Conservation (phyloP, 768 basidiomycete genomes). For the Boletus rufocinnamomeus region DNA sequence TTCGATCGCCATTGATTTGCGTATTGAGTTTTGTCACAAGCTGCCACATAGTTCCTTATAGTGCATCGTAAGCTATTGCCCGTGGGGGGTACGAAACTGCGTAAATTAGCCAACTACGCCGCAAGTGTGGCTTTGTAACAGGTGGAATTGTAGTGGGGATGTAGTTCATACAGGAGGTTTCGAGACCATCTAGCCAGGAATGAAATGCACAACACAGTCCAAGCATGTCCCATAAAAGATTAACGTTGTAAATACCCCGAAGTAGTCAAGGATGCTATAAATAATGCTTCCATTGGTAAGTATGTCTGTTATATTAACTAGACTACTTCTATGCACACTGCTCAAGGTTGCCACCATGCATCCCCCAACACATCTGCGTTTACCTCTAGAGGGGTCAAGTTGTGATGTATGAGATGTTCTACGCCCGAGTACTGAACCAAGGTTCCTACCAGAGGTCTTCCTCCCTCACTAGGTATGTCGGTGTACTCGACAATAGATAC, state of each 20-base stretch:
- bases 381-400: conserved; percentile 36
- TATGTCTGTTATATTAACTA: background rate
- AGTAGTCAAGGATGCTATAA: too few species aligned
- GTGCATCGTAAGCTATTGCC: conserved; percentile 11
- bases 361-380: conserved; percentile 50
- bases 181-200: background rate
- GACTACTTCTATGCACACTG: background rate
- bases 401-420: conserved; percentile 44
- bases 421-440: conserved; percentile 55
- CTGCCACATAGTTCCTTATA: conserved; percentile 63
- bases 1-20: background rate
- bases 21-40: conserved; percentile 34
- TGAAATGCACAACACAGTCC: background rate
- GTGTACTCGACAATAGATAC: conserved; percentile 58
- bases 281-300: background rate
- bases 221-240: background rate
- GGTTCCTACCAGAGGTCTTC: conserved; percentile 27
- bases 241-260: background rate
- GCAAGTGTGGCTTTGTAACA: background rate
- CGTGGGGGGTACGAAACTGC: background rate
- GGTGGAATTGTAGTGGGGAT: background rate
- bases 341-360: conserved; percentile 7
- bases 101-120: background rate
- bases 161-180: background rate
- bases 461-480: conserved; percentile 24